Conservation (phyloP, 2,329 filamentous ascomycete species). For the Sporothrix pallida region DNA sequence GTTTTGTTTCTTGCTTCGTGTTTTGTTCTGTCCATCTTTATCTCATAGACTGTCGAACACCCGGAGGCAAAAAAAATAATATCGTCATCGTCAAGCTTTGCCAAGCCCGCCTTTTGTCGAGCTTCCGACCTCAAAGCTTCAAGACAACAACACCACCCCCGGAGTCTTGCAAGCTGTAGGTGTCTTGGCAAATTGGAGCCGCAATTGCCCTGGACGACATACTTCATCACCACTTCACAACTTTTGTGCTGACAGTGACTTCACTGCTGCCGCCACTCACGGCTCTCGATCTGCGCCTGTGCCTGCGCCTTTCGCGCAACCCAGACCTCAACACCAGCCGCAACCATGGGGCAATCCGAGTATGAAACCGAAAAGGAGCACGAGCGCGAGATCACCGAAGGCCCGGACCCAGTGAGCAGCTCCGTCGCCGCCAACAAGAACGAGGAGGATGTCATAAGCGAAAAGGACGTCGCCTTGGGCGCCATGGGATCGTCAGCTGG, state of each 20-base stretch:
- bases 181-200: conserved; percentile 1
- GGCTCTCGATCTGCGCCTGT: neutral
- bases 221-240: neutral
- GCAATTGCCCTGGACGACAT: neutral
- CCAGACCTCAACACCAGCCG: neutral
- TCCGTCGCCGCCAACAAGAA: conserved; percentile 13
- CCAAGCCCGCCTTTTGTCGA: neutral
- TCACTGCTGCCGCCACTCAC: conserved; percentile 2
- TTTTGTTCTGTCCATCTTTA: conserved; percentile 2
- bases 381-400: conserved; percentile 36
- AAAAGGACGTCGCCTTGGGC: conserved; percentile 36
- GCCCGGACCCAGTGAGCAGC: conserved; percentile 36
- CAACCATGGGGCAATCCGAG: conserved; percentile 32
- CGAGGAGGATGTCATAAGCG: conserved; percentile 37
- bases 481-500: conserved; percentile 48
- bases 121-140: neutral
- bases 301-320: neutral
- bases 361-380: conserved; percentile 37
- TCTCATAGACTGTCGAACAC: neutral
- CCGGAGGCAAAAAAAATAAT: neutral
- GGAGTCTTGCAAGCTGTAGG: neutral
- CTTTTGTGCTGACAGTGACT: neutral
- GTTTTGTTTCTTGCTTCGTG: neutral
- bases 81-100: neutral
- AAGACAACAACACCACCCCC: neutral